These are phyloP conservation scores for Centaurea solstitialis DNA, from an alignment of 129 eudicot species.

Conservation along the genomic window DNA sequence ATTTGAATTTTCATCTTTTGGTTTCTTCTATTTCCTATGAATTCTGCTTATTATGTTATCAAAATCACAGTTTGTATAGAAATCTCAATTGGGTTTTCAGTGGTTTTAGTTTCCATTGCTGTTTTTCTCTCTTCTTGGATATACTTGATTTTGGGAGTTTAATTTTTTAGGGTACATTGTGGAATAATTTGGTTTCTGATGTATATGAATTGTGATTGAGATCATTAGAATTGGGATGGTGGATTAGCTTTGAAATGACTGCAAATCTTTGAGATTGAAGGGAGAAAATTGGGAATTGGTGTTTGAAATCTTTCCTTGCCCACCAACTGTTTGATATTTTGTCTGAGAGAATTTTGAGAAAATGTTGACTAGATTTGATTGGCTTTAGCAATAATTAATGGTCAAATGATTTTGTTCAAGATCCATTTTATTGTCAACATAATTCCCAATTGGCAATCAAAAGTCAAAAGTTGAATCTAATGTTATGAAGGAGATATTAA, in stretches of 20 bases:
- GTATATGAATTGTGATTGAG: background rate
- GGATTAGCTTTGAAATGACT: background rate
- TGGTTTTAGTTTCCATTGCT: background rate
- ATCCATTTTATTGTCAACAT: conserved; percentile 22
- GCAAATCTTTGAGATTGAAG: background rate
- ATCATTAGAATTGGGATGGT: background rate
- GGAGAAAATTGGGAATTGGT: conserved; percentile 1
- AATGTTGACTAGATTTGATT: conserved; percentile 17
- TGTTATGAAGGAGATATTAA: background rate
- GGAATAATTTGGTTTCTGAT: background rate
- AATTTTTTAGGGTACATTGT: background rate
- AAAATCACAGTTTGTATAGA: conserved; percentile 8
- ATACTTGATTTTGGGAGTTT: background rate
- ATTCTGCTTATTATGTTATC: background rate
- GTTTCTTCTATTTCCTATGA: background rate
- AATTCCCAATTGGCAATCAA: conserved; percentile 6
- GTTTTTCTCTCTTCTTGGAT: background rate
- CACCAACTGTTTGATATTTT: conserved; percentile 24
- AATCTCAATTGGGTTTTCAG: background rate
- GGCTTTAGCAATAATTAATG: background rate
- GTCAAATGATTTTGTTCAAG: conserved; percentile 30
- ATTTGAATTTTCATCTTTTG: background rate
- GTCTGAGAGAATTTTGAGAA: conserved; percentile 10
- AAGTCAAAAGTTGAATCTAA: conserved; percentile 11
- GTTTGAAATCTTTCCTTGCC: conserved; percentile 8